Percentiles rank a stretch among this genome's conserved stretches.
Conservation (phyloP, 768 basidiomycete genomes). For the Hygrophoropsis aurantiaca region DNA sequence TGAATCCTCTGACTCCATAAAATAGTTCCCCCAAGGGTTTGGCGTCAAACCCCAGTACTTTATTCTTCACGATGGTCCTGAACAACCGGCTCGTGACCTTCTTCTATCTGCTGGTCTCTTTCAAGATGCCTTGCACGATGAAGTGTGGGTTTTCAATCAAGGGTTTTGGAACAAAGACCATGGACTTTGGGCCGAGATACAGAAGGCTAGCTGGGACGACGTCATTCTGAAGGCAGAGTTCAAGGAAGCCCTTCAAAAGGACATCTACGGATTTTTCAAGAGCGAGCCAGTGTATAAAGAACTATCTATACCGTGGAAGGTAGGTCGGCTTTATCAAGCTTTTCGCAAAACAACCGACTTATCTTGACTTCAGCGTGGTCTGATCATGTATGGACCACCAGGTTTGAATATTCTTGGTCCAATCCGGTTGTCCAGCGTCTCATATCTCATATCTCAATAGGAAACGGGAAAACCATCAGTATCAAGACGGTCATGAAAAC, state of each 20-base stretch:
- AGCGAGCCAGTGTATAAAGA: slow-evolving; percentile 72
- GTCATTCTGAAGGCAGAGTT: slow-evolving; percentile 70
- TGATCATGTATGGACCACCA: slow-evolving; percentile 84
- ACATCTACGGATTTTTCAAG: slow-evolving; percentile 78
- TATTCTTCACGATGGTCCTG: slow-evolving; percentile 61
- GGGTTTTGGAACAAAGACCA: slow-evolving; percentile 67
- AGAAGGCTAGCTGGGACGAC: slow-evolving; percentile 71
- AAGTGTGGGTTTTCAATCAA: slow-evolving; percentile 77
- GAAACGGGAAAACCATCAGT: slow-evolving; percentile 84
- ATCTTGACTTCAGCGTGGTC: slow-evolving; percentile 54
- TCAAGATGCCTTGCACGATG: slow-evolving; percentile 55
- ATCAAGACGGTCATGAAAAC: slow-evolving; percentile 82
- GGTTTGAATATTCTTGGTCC: slow-evolving; percentile 37
- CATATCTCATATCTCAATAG: slow-evolving; percentile 28
- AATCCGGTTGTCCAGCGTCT: neutral
- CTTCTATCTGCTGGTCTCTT: slow-evolving; percentile 54
- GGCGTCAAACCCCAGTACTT: slow-evolving; percentile 36
- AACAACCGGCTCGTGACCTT: slow-evolving; percentile 50
- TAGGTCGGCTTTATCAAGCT: slow-evolving; percentile 17
- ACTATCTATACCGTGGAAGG: slow-evolving; percentile 83
- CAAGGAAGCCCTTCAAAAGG: slow-evolving; percentile 69
- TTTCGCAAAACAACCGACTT: neutral
- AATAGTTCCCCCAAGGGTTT: slow-evolving; percentile 29
- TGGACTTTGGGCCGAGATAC: slow-evolving; percentile 58
- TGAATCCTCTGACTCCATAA: neutral